Conservation (phyloP, 495 filamentous ascomycete genomes). For the Penicillium ucsense region DNA sequence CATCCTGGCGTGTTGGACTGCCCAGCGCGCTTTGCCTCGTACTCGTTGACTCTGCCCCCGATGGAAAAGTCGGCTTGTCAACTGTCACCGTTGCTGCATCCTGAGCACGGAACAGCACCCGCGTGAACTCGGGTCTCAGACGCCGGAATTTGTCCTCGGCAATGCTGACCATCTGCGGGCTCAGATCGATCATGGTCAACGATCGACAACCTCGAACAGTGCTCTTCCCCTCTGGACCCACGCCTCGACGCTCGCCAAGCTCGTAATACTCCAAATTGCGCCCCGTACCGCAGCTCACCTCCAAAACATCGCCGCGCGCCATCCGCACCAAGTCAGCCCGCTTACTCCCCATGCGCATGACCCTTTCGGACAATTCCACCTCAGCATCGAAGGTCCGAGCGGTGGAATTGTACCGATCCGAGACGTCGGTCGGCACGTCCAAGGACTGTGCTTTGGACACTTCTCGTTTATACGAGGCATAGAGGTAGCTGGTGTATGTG, state of each 20-base stretch:
- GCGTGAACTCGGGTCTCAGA: conserved; percentile 35
- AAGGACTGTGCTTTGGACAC: conserved; percentile 27
- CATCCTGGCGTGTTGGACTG: neutral
- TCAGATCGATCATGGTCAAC: conserved; percentile 56
- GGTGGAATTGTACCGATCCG: conserved; percentile 46
- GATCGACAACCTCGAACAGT: conserved; percentile 34
- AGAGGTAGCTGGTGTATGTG: conserved; percentile 44
- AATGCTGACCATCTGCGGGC: conserved; percentile 52
- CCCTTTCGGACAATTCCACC: conserved; percentile 55
- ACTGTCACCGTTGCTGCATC: conserved; percentile 23
- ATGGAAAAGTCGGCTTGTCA: neutral
- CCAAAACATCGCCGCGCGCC: conserved; percentile 73
- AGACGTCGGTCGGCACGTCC: conserved; percentile 39
- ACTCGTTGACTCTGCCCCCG: neutral
- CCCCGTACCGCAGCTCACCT: conserved; percentile 87
- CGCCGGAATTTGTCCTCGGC: conserved; percentile 48
- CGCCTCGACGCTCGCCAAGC: conserved; percentile 53
- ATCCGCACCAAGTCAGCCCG: conserved; percentile 50
- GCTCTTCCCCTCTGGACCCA: conserved; percentile 45
- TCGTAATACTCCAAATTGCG: conserved; percentile 72
- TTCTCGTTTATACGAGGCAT: conserved; percentile 34
- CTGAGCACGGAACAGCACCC: conserved; percentile 34
- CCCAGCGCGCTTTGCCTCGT: neutral
- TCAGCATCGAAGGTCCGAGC: conserved; percentile 53
- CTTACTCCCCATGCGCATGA: conserved; percentile 53